Conservation (phyloP, 2,329 filamentous ascomycete species). For the Ascomycota sp. region DNA sequence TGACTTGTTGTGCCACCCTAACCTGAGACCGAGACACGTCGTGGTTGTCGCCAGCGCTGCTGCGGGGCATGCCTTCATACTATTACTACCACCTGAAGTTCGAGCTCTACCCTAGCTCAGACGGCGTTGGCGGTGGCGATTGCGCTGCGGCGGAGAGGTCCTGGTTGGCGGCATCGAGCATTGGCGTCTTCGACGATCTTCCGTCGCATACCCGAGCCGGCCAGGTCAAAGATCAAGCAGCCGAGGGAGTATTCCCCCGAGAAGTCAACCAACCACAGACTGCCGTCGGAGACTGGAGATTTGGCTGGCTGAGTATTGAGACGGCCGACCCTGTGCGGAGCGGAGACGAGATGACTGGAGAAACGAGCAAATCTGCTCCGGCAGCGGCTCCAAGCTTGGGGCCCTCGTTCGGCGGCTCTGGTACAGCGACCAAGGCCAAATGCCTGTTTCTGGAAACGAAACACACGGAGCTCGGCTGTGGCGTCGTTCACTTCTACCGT, state of each 20-base stretch:
- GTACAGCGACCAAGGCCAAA: constrained; percentile 63
- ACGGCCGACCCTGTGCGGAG: constrained; percentile 46
- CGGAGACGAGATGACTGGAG: constrained; percentile 13
- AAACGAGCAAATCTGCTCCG: constrained; percentile 20
- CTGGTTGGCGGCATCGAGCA: constrained; percentile 29
- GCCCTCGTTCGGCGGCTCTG: constrained; percentile 34
- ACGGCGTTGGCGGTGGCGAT: constrained; percentile 9
- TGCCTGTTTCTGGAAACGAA: constrained; percentile 52
- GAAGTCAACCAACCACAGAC: constrained; percentile 14
- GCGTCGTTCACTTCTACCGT: constrained; percentile 82
- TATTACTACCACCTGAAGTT: constrained; percentile 48
- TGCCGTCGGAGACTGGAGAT: constrained; percentile 54
- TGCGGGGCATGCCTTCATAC: too few species aligned
- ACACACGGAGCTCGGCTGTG: constrained; percentile 70
- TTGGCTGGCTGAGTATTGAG: constrained; percentile 58
- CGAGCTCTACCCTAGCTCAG: constrained; percentile 35
- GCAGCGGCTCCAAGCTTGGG: constrained; percentile 31
- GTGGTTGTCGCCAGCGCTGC: too few species aligned
- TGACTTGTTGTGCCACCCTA: too few species aligned
- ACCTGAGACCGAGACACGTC: too few species aligned
- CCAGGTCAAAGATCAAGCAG: constrained; percentile 11
- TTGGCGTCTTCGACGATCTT: constrained; percentile 34
- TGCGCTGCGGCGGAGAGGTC: constrained; percentile 9
- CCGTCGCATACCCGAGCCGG: constrained; percentile 24
- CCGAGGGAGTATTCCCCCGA: not conserved